Base-by-base conservation (phyloP, 371 early-diverging fungal genomes). In the Syncephalastrum racemosum region DNA sequence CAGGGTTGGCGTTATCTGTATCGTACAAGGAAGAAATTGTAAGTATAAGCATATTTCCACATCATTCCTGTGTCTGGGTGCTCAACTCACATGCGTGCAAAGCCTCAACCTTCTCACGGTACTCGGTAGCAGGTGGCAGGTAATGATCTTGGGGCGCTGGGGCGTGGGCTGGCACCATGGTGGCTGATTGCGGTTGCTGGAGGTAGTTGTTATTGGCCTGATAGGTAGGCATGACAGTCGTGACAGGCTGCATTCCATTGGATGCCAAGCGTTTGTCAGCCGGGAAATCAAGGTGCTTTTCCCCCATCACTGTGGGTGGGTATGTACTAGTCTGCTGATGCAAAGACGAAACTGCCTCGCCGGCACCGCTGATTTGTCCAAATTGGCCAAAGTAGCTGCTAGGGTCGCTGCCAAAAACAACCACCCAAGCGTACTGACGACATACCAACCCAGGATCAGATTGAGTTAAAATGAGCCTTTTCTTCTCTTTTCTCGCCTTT, bases 1-100 rank as follows among this genome's bases (percentile, higher is more conserved):
- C 87, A 2, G 86, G 81, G 75, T 84, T 91, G 25, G 93, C 93
- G 36, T 82, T 75, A 62, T 89, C 78, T 78, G 53, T n/a, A 42
- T 10, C n/a, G 46, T 50, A 55, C 25, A 48, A 36, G 48, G 40
- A 36, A 50, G 19, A 31, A 27, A 42, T 22, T 39, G 22, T 27
- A 0, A 31, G 6, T 31, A 31, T 31, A 31, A 31, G 36, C 36
- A 54, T 54, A n/a, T 42, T 18, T 43, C 45, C 24, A 31, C 25
- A 25, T 16, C 14, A 6, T 16, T 24, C n/a, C 14, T 8, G 16
- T 43, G 22, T 15, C 18, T 22, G 41, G 15, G 15, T 46, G 14
- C 6, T 41, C 7, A 20, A 31, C 50, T 61, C 54, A 66, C 66
- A 66, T 10, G 66, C 36, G 58, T 66, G 66, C 13, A 60, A 48